phyloP scores from a whole-genome alignment of 345 rosid genomes.

The Bruguiera gymnorhiza region DNA sequence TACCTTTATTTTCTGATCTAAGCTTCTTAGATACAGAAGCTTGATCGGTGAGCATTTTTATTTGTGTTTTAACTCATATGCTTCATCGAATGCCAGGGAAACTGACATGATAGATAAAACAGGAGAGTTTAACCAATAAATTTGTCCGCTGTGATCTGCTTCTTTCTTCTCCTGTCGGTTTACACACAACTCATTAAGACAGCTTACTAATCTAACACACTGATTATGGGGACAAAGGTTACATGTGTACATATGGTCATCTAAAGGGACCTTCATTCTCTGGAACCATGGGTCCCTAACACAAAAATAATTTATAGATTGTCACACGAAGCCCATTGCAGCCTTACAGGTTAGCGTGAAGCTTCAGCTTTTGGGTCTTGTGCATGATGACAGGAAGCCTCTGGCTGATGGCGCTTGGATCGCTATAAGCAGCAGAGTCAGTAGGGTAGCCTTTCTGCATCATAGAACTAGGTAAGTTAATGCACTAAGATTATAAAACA shows the following conservation, averaged over 20 bases:
- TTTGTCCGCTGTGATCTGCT: background rate
- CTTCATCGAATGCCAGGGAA: background rate
- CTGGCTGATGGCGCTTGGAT: slow-evolving; percentile 81
- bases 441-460: slow-evolving; percentile 85
- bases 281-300: background rate
- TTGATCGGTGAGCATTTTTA: background rate
- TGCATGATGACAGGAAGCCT: slow-evolving; percentile 78
- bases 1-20: too few relatives aligned
- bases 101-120: background rate
- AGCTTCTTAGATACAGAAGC: too few relatives aligned
- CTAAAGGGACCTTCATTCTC: background rate
- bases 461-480: background rate
- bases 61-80: background rate
- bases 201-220: slow-evolving; percentile 9
- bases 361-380: slow-evolving; percentile 63
- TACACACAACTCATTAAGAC: slow-evolving; percentile 1
- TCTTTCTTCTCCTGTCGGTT: slow-evolving; percentile 5
- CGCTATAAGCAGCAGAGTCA: slow-evolving; percentile 72
- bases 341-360: slow-evolving; percentile 38
- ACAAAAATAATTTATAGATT: background rate
- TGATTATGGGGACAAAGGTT: background rate
- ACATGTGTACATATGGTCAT: slow-evolving; percentile 8
- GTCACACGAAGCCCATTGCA: slow-evolving; percentile 19
- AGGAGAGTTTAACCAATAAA: background rate
- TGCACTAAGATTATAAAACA: background rate